Percentiles rank a stretch among this genome's conserved stretches.
These are phyloP conservation scores for Candida sphagnicola DNA, from an alignment of 805 yeast genomes.

Conservation along the genomic window DNA sequence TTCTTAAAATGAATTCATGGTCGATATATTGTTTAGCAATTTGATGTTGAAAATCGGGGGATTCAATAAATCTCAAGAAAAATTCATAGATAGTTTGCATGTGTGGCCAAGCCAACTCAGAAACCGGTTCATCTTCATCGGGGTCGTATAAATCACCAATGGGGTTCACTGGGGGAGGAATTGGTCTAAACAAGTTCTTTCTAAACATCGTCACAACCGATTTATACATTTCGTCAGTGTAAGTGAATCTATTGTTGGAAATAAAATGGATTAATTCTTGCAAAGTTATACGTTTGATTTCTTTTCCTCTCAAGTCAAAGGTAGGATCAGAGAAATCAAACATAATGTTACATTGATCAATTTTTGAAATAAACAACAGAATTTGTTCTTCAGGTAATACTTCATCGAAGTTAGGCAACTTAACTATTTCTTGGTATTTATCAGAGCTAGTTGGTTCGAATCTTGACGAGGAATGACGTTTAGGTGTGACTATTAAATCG, in stretches of 20 bases:
- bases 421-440: constrained; percentile 47
- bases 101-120: constrained; percentile 97
- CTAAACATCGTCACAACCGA: constrained; percentile 89
- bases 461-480: constrained; percentile 87
- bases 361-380: constrained; percentile 77
- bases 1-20: constrained; percentile 75
- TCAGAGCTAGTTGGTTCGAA: constrained; percentile 67
- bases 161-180: constrained; percentile 98
- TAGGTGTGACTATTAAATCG: constrained; percentile 75
- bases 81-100: constrained; percentile 97
- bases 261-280: constrained; percentile 89
- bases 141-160: constrained; percentile 96
- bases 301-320: constrained; percentile 87
- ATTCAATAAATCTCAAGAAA: constrained; percentile 86
- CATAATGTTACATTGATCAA: constrained; percentile 91
- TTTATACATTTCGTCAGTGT: constrained; percentile 86
- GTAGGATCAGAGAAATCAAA: constrained; percentile 95
- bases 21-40: constrained; percentile 92
- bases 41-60: constrained; percentile 91
- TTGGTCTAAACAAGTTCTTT: constrained; percentile 85
- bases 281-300: constrained; percentile 79
- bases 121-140: constrained; percentile 97
- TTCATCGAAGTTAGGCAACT: constrained; percentile 84
- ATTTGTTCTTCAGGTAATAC: constrained; percentile 76
- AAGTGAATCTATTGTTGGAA: constrained; percentile 74